A percentile compares a stretch with the other conserved stretches of the same genome.
Conservation (phyloP, 2,329 filamentous ascomycete species). For the Colletotrichum gloeosporioides region DNA sequence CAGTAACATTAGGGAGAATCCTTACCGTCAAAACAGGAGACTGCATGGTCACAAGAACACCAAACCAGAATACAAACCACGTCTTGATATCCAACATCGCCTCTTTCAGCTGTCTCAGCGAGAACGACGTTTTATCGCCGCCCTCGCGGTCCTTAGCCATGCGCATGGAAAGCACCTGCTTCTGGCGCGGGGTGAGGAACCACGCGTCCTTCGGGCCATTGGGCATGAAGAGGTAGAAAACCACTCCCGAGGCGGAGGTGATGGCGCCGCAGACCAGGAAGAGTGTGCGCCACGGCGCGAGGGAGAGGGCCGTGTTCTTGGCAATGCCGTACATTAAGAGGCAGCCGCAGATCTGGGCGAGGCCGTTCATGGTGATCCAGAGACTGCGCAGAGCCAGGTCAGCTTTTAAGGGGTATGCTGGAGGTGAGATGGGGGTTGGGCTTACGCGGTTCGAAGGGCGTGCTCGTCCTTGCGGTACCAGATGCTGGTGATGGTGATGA, state of each 20-base stretch:
- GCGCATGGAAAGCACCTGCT: conserved; percentile 40
- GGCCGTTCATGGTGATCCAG: conserved; percentile 34
- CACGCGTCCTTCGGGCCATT: conserved; percentile 50
- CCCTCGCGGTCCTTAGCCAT: conserved; percentile 37
- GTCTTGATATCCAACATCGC: conserved; percentile 46
- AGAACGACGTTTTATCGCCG: conserved; percentile 46
- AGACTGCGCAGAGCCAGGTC: conserved; percentile 24
- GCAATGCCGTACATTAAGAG: conserved; percentile 46
- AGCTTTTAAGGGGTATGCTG: accelerated
- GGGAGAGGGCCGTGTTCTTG: conserved; percentile 37
- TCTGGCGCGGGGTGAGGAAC: conserved; percentile 51
- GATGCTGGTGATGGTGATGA: conserved; percentile 35
- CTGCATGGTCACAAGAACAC: conserved; percentile 50
- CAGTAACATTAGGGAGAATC: neutral
- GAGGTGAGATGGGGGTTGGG: neutral
- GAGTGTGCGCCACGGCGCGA: conserved; percentile 51
- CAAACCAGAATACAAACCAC: conserved; percentile 50
- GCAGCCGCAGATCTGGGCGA: conserved; percentile 31
- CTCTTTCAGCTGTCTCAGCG: conserved; percentile 46
- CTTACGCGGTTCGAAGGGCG: conserved; percentile 29
- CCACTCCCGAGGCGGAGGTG: conserved; percentile 45
- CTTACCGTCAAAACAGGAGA: conserved; percentile 47
- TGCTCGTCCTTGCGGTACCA: conserved; percentile 37
- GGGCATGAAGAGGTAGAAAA: conserved; percentile 54
- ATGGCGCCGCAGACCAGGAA: conserved; percentile 56